phyloP scores from a whole-genome alignment of 169 alveolate genomes.

The Theileria annulata region DNA sequence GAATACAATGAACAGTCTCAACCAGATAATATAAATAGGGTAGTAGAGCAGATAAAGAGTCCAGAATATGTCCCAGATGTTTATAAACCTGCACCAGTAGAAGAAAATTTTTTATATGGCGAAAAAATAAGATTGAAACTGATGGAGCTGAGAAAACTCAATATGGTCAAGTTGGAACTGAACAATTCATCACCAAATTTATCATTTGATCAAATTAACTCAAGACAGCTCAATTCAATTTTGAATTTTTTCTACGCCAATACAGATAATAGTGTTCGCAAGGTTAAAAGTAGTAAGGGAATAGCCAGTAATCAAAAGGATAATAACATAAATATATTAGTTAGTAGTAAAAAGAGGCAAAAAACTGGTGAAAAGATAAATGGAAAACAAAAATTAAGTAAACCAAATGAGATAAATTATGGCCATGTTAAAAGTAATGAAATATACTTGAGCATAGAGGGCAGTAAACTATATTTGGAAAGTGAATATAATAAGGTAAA shows the following conservation, averaged over 20 bases:
- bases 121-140: not conserved
- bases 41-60: not conserved
- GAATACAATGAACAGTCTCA: not conserved
- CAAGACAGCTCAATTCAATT: not conserved
- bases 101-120: not conserved
- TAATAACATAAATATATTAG: not conserved
- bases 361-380: not conserved
- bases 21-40: not conserved
- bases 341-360: not conserved
- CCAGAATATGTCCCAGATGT: not conserved
- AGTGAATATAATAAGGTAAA: not conserved
- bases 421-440: not conserved
- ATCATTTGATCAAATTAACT: not conserved
- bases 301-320: not conserved
- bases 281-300: not conserved
- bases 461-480: constrained; percentile 9
- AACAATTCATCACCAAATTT: not conserved
- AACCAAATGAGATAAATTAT: not conserved
- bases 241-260: not conserved
- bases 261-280: not conserved
- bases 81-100: not conserved
- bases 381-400: not conserved
- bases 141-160: not conserved
- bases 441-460: constrained; percentile 3
- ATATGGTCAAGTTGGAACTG: not conserved